A percentile compares a stretch with the other conserved stretches of the same genome.
Conservation (phyloP, 139 green algal species). For the Coelastrella sp. region DNA sequence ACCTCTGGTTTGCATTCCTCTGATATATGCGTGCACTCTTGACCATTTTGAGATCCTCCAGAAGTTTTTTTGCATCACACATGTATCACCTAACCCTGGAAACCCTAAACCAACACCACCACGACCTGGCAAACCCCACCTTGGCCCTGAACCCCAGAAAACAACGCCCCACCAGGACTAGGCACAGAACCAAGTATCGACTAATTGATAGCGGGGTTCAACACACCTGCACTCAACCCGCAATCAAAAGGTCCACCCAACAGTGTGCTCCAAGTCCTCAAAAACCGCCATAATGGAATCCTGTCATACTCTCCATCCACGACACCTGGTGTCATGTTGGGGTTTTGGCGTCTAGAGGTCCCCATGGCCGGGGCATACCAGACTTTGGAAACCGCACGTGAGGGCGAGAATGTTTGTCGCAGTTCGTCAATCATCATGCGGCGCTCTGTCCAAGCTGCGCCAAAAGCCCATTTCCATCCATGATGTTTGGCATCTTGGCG, state of each 20-base stretch:
- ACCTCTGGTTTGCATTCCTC: too few relatives aligned
- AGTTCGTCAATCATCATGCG: background rate
- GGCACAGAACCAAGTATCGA: too few relatives aligned
- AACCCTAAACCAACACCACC: too few relatives aligned
- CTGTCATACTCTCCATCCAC: constrained; percentile 44
- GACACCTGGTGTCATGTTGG: constrained; percentile 24
- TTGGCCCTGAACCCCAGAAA: background rate
- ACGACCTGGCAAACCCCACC: too few relatives aligned
- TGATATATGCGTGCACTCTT: too few relatives aligned
- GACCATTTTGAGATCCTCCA: too few relatives aligned
- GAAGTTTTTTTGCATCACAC: too few relatives aligned
- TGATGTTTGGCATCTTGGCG: background rate
- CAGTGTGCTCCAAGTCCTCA: background rate
- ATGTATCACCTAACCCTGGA: too few relatives aligned
- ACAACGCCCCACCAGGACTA: background rate
- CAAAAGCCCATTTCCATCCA: constrained; percentile 44
- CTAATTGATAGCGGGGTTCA: background rate
- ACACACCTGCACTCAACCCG: background rate
- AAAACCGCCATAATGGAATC: background rate
- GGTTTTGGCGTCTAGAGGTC: background rate
- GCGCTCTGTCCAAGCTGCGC: background rate
- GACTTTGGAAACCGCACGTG: background rate
- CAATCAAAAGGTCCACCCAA: too few relatives aligned
- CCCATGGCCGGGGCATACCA: constrained; percentile 39
- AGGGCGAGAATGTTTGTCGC: background rate